These are phyloP conservation scores for Colletotrichum karsti DNA, from an alignment of 2,329 filamentous ascomycete genomes.

Conservation along the genomic window DNA sequence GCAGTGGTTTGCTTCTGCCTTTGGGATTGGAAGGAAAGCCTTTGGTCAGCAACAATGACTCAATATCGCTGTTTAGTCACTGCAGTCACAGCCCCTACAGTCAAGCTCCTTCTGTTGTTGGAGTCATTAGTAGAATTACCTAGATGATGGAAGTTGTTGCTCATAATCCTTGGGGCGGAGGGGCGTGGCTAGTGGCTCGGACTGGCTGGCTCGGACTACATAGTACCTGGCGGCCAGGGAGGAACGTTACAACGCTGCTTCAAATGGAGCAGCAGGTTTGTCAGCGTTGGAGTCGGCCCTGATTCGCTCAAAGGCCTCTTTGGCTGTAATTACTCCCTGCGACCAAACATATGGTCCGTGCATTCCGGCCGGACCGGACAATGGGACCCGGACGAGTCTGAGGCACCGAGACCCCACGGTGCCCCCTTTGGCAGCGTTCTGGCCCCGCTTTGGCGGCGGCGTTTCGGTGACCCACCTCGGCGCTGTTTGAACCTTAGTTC, in stretches of 20 bases:
- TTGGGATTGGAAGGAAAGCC: not conserved
- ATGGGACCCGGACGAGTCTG: not conserved
- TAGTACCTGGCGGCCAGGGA: not conserved
- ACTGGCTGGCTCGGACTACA: too few relatives aligned
- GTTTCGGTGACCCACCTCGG: conserved; percentile 18
- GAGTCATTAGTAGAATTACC: conserved; percentile 1
- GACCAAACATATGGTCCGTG: conserved; percentile 28
- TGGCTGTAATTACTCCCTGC: not conserved
- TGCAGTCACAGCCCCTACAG: not conserved
- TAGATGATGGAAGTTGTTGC: not conserved
- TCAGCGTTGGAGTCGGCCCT: not conserved
- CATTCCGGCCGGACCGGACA: conserved; percentile 13
- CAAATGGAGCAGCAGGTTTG: not conserved
- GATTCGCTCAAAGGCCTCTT: not conserved
- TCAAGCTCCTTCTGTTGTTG: not conserved
- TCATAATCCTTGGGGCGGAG: not conserved
- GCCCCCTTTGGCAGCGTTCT: not conserved
- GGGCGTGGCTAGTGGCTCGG: not conserved
- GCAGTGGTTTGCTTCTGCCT: conserved; percentile 8
- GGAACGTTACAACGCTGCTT: conserved; percentile 13
- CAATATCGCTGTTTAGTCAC: conserved; percentile 15
- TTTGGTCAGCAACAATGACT: conserved; percentile 2
- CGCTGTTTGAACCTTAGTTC: not conserved
- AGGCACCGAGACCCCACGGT: not conserved
- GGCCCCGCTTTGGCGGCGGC: not conserved